Percentiles rank a stretch among this genome's conserved stretches.
Conservation (phyloP, 805 yeast genomes). For the Schizosaccharomyces japonicus region DNA sequence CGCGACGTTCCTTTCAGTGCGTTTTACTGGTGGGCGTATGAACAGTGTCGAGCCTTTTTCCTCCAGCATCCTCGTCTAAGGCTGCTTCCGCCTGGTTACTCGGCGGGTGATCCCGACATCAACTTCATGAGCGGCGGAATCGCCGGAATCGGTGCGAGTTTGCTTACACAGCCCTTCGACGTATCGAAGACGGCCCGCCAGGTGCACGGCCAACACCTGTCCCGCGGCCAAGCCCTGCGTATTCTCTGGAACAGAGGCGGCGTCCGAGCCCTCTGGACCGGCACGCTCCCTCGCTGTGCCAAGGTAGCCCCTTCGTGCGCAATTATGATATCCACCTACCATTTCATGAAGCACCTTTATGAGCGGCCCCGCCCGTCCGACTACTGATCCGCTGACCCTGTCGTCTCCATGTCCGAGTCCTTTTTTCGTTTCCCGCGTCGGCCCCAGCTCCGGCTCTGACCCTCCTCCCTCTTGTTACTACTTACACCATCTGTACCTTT, state of each 20-base stretch:
- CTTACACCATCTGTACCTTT: too few relatives aligned
- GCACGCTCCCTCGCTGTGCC: constrained; percentile 60
- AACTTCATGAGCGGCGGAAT: constrained; percentile 54
- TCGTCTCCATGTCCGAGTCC: background rate
- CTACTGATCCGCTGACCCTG: too few relatives aligned
- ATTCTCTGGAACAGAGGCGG: constrained; percentile 56
- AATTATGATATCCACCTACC: constrained; percentile 89
- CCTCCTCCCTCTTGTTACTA: too few relatives aligned
- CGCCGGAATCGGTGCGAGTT: constrained; percentile 67
- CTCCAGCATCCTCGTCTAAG: background rate
- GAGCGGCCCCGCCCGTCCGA: too few relatives aligned
- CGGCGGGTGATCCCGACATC: constrained; percentile 4
- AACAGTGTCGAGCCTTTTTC: constrained; percentile 4
- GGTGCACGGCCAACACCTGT: constrained; percentile 18
- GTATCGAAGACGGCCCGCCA: constrained; percentile 90
- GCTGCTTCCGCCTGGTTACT: background rate
- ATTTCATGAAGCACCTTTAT: constrained; percentile 13
- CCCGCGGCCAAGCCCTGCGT: constrained; percentile 17
- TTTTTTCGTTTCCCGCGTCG: background rate
- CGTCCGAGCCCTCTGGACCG: constrained; percentile 58
- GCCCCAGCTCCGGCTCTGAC: too few relatives aligned
- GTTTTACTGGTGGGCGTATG: constrained; percentile 45
- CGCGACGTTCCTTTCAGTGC: constrained; percentile 94
- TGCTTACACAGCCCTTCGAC: constrained; percentile 82
- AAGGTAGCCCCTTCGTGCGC: constrained; percentile 96